These are phyloP conservation scores for Saccharomycopsis guyanensis DNA, from an alignment of 805 yeast species.

Conservation along the genomic window DNA sequence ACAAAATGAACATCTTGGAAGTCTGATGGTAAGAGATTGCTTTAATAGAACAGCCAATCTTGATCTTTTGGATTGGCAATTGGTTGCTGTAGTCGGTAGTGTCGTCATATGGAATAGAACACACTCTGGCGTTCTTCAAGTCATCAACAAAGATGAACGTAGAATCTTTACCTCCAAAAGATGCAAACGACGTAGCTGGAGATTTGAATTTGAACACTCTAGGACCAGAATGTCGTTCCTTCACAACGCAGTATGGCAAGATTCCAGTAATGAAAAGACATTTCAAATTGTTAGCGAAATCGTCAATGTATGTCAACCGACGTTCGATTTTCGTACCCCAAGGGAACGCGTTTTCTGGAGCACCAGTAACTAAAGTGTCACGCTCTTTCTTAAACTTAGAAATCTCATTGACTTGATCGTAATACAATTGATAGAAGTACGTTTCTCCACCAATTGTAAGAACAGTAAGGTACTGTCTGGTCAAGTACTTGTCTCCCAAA, in stretches of 20 bases:
- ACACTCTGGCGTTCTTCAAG: constrained; percentile 55
- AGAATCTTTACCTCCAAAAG: constrained; percentile 27
- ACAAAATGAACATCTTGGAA: constrained; percentile 53
- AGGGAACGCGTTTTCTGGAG: constrained; percentile 70
- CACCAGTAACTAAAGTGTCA: constrained; percentile 53
- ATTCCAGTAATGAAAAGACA: constrained; percentile 68
- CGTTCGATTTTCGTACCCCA: constrained; percentile 65
- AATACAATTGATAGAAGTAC: constrained; percentile 51
- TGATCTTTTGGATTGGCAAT: constrained; percentile 48
- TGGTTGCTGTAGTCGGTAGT: constrained; percentile 49
- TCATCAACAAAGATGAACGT: constrained; percentile 63
- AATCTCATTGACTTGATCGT: constrained; percentile 36
- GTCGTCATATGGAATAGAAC: constrained; percentile 28
- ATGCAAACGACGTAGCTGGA: constrained; percentile 22
- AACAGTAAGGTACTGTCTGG: constrained; percentile 60
- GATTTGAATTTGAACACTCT: constrained; percentile 48
- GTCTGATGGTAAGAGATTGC: constrained; percentile 62
- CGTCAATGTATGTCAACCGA: constrained; percentile 50
- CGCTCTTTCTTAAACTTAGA: constrained; percentile 36
- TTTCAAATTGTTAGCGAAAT: constrained; percentile 45
- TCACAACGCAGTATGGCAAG: constrained; percentile 61
- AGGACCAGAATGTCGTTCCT: constrained; percentile 55
- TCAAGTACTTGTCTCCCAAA: constrained; percentile 49
- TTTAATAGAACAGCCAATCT: constrained; percentile 55
- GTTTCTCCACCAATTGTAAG: constrained; percentile 80